Percentiles rank a stretch among this genome's conserved stretches.
phyloP scores from a whole-genome alignment of 1,139 yeast genomes.

The Sugiyamaella novakii region DNA sequence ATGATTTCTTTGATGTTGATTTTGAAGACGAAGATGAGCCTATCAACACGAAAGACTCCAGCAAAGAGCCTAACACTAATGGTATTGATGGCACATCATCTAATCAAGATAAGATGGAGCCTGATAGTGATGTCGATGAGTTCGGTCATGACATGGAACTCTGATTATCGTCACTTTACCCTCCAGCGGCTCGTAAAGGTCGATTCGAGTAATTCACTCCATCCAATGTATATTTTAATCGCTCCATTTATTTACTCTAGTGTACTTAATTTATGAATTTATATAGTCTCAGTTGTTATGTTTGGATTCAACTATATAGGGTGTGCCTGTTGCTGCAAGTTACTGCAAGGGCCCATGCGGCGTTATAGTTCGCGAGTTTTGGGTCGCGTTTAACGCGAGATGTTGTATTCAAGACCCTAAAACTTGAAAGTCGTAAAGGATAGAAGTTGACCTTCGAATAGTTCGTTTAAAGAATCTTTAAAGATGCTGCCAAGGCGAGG shows the following conservation, averaged over 20 bases:
- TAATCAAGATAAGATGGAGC: slow-evolving; percentile 18
- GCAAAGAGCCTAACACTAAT: slow-evolving; percentile 7
- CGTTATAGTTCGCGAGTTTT: neutral
- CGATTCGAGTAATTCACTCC: too few species aligned
- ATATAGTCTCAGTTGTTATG: neutral
- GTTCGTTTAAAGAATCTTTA: too few species aligned
- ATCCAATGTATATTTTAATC: slow-evolving; percentile 3
- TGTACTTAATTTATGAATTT: slow-evolving; percentile 1
- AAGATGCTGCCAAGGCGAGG: slow-evolving; percentile 27
- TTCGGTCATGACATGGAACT: slow-evolving; percentile 75
- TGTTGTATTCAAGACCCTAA: too few species aligned
- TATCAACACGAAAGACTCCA: slow-evolving; percentile 4
- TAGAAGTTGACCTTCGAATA: too few species aligned
- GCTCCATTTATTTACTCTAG: neutral
- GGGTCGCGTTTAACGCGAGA: neutral
- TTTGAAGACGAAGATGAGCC: slow-evolving; percentile 88
- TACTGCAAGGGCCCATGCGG: slow-evolving; percentile 8
- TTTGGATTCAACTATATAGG: neutral
- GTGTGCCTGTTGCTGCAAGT: too few species aligned
- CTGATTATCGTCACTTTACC: slow-evolving; percentile 31
- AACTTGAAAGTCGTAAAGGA: too few species aligned
- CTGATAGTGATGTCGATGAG: slow-evolving; percentile 49
- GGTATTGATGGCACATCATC: neutral
- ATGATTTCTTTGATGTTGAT: slow-evolving; percentile 93
- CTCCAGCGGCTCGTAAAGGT: neutral